Percentiles rank a stretch among this genome's conserved stretches.
Conservation (phyloP, 129 eudicot genomes). For the Gnaphalium uliginosum region DNA sequence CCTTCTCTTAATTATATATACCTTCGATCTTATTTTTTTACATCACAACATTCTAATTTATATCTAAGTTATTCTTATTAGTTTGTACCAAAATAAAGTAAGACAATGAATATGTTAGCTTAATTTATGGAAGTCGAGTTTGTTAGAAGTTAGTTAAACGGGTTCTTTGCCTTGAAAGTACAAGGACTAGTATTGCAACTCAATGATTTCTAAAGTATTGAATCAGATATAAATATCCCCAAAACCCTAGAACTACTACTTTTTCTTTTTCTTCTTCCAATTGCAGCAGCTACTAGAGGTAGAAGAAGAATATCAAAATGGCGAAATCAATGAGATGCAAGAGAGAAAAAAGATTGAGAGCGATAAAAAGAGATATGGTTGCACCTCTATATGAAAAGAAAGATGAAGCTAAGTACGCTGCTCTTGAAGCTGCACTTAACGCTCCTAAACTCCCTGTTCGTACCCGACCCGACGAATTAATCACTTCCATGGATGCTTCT, state of each 20-base stretch:
- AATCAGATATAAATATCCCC: conserved; percentile 3
- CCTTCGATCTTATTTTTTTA: no score
- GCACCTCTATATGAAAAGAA: conserved; percentile 65
- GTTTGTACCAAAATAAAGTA: no score
- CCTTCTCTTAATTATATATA: no score
- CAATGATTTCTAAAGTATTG: background rate
- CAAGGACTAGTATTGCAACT: conserved; percentile 18
- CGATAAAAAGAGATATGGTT: conserved; percentile 80
- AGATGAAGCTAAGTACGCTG: conserved; percentile 77
- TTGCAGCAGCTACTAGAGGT: background rate
- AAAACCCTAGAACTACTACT: conserved; percentile 33
- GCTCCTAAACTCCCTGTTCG: conserved; percentile 93
- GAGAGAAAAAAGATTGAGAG: conserved; percentile 78
- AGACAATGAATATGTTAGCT: no score
- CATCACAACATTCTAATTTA: no score
- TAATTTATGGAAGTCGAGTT: no score
- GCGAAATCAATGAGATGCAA: conserved; percentile 93
- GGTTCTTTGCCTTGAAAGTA: no score
- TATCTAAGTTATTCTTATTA: no score
- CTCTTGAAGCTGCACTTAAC: conserved; percentile 78
- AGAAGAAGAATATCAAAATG: conserved; percentile 33
- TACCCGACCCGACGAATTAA: conserved; percentile 21
- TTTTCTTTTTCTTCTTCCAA: background rate
- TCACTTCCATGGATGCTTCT: conserved; percentile 26
- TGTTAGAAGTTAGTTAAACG: no score